Base-by-base conservation (phyloP, 2,329 filamentous ascomycete genomes). In the Aureobasidium sp. region DNA sequence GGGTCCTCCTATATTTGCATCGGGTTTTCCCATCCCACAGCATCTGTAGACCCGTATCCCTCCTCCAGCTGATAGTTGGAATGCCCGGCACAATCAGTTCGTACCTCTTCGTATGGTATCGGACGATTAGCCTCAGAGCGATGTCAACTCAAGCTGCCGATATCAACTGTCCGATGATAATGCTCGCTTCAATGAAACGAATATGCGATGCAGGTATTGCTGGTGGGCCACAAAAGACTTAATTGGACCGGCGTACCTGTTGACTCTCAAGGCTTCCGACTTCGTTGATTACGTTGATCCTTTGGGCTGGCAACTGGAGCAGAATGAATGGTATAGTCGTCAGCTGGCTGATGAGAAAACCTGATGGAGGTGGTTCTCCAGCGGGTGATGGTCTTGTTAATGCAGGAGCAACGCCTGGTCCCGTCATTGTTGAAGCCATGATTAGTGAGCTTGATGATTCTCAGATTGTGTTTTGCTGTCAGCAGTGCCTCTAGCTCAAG, bases 41-140 rank as follows among this genome's bases (percentile, higher is more conserved):
- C 22, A 49, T 17, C 29, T 25, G 22, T 25, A 25, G 22, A 25
- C 22, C 1, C 22, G 3, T 2, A 25, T 2, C 22, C 22, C 22
- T 25, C 22, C 22, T 25, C 22, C 22, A 25, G 22, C 22, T 25
- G 22, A 25, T 25, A 25, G 22, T 25, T 25, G 2, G 22, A 2
- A 25, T 25, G 22, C 22, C 53, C 55, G 55, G 42, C 41, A 58
- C 55, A 27, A 58, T 58, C n/a, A 34, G 55, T 42, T 48, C 29
- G 55, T 42, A 58, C 42, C 55, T 58, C 55, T 47, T 27, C 55
- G 55, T 39, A 42, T 42, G 48, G 55, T 58, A 29, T 31, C 55
- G 41, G 55, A 47, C 42, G n/a, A 58, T 31, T 58, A 58, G 44
- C 42, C 44, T 39, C 8, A 17, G 55, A 22, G 42, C 39, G 55